These are phyloP conservation scores for Gnomoniopsis sp. DNA, from an alignment of 2,329 filamentous ascomycete species.

Conservation along the genomic window DNA sequence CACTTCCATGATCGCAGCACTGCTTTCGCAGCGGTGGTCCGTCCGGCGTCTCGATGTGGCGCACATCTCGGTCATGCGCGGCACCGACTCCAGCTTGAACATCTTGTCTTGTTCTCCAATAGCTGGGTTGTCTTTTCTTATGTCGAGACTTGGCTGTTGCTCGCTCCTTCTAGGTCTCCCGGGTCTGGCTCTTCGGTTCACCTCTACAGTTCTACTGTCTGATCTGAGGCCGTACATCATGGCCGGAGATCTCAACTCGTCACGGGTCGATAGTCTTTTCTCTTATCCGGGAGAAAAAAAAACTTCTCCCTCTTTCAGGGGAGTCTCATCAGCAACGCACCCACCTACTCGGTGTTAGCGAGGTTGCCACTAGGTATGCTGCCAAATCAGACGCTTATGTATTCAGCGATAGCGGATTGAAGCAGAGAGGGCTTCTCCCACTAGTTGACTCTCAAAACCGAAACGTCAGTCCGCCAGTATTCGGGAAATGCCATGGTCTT, in stretches of 20 bases:
- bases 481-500: background rate
- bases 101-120: background rate
- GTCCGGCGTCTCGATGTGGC: background rate
- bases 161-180: background rate
- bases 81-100: background rate
- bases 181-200: background rate
- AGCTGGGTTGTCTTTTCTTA: background rate
- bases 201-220: background rate
- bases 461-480: conserved; percentile 1
- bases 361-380: background rate
- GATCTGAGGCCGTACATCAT: background rate
- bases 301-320: background rate
- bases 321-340: background rate
- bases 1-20: conserved; percentile 12
- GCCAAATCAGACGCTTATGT: background rate
- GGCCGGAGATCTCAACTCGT: background rate
- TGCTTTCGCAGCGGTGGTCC: background rate
- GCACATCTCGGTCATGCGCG: conserved; percentile 2
- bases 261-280: background rate
- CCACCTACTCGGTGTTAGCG: background rate
- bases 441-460: background rate
- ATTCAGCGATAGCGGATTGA: conserved; percentile 6
- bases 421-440: background rate
- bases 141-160: background rate
- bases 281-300: background rate